Conservation (phyloP, 768 basidiomycete species). For the Mycena vulgaris region DNA sequence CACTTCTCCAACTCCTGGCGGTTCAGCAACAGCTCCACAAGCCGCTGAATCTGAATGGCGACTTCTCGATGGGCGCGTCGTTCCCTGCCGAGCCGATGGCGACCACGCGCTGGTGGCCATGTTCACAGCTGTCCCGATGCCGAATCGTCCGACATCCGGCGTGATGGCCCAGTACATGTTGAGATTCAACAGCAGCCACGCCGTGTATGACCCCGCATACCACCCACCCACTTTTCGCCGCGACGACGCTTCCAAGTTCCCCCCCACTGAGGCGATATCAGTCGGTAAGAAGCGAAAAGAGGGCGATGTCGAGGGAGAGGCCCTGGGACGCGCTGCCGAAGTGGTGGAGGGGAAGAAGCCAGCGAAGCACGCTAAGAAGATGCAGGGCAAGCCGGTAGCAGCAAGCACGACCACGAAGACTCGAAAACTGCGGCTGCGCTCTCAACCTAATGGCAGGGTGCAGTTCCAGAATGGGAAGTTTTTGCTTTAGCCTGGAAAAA, state of each 20-base stretch:
- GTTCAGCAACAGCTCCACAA: background rate
- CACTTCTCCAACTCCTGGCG: background rate
- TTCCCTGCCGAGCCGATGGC: background rate
- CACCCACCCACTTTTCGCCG: slow-evolving; percentile 2
- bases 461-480: too few species aligned
- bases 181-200: background rate
- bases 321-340: background rate
- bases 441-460: too few species aligned
- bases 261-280: background rate
- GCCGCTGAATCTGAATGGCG: background rate
- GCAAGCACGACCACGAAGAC: too few species aligned
- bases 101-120: background rate
- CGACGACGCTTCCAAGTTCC: background rate
- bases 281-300: background rate
- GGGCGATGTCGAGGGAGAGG: background rate
- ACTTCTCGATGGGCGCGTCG: background rate
- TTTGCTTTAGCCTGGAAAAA: too few species aligned
- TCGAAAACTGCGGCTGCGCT: too few species aligned
- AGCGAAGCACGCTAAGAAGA: too few species aligned
- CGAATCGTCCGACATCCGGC: background rate
- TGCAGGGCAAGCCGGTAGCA: too few species aligned
- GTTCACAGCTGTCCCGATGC: background rate
- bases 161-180: background rate
- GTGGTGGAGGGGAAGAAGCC: too few species aligned
- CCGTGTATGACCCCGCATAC: background rate